phyloP scores from a whole-genome alignment of 176 grass and related monocot genomes.

The Raddia guianensis region DNA sequence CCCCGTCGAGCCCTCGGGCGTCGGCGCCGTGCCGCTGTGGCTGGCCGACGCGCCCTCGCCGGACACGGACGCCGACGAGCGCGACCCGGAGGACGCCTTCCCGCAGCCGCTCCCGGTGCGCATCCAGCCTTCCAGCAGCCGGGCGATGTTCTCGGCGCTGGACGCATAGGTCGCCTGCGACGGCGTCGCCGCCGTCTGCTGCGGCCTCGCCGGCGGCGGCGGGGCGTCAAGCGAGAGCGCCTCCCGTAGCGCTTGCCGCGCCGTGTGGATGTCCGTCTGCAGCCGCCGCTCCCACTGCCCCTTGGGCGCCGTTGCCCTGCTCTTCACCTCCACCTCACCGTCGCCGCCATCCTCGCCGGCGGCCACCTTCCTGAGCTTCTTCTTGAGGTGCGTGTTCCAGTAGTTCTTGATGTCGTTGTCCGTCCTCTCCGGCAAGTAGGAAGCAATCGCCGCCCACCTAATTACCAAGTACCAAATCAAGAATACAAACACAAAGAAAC shows the following conservation, averaged over 20 bases:
- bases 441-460: conserved; percentile 84
- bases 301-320: conserved; percentile 43
- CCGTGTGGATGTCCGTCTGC: conserved; percentile 91
- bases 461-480: background rate
- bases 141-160: conserved; percentile 79
- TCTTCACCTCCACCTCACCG: background rate
- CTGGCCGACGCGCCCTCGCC: conserved; percentile 50
- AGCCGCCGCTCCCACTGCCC: conserved; percentile 84
- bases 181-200: background rate
- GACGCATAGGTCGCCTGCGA: conserved; percentile 56
- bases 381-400: conserved; percentile 98
- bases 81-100: conserved; percentile 31
- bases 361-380: conserved; percentile 57
- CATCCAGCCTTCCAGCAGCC: conserved; percentile 79
- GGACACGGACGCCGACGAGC: conserved; percentile 31
- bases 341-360: background rate
- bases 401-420: conserved; percentile 99
- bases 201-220: background rate
- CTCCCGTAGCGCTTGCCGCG: conserved; percentile 71
- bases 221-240: conserved; percentile 59
- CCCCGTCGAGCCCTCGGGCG: conserved; percentile 34
- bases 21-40: conserved; percentile 32
- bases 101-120: background rate
- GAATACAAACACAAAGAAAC: background rate
- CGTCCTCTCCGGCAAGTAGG: conserved; percentile 83